Percentiles rank a stretch among this genome's conserved stretches.
Conservation (phyloP, 768 basidiomycete species). For the Hypsizygus marmoreus region DNA sequence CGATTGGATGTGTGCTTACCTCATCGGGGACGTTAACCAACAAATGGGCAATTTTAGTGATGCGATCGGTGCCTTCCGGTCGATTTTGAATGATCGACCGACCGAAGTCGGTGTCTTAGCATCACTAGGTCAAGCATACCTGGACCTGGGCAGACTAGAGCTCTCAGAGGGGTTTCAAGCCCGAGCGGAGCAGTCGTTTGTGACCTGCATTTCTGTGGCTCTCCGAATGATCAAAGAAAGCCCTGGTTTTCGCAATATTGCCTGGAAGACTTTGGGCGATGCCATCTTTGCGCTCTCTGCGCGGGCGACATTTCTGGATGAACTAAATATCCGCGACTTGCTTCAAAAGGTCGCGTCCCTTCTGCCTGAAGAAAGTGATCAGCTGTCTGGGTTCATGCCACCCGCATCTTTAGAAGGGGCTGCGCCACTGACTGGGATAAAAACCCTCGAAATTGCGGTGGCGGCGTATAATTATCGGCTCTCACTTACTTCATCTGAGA, state of each 20-base stretch:
- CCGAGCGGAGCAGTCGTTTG: conserved; percentile 74
- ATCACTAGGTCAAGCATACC: conserved; percentile 68
- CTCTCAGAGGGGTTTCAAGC: conserved; percentile 67
- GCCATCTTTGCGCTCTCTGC: conserved; percentile 67
- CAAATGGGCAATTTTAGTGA: conserved; percentile 74
- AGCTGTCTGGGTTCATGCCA: conserved; percentile 43
- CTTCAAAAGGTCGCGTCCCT: conserved; percentile 38
- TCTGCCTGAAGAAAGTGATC: conserved; percentile 40
- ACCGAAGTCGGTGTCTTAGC: conserved; percentile 72
- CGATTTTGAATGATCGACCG: conserved; percentile 55
- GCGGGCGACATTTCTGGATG: conserved; percentile 50
- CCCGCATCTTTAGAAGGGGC: conserved; percentile 26
- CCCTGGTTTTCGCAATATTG: conserved; percentile 66
- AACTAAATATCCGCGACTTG: conserved; percentile 33
- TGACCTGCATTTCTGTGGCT: conserved; percentile 56
- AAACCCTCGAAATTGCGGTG: conserved; percentile 53
- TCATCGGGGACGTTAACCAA: conserved; percentile 83
- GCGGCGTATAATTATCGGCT: conserved; percentile 64
- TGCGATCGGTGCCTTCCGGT: conserved; percentile 68
- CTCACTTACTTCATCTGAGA: conserved; percentile 55
- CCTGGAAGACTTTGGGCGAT: conserved; percentile 87
- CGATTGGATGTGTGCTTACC: conserved; percentile 83
- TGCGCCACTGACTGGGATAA: conserved; percentile 28
- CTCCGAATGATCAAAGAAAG: conserved; percentile 49
- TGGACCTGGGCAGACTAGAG: conserved; percentile 72